Evolutionary conservation across 441 rosid genomes (phyloP).

Genomic region (Corymbia calophylla): DNA sequence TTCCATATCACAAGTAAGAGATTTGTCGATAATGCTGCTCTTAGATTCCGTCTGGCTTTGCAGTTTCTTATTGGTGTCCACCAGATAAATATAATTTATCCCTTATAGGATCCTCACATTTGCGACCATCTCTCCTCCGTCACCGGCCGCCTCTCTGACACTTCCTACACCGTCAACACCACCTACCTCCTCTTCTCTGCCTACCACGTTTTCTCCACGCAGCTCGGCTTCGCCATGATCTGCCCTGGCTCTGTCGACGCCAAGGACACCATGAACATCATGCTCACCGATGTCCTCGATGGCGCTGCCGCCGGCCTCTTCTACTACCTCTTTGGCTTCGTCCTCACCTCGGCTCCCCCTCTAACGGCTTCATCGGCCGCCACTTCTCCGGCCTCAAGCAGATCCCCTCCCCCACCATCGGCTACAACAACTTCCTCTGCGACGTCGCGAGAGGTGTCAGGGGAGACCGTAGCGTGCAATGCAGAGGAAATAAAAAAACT

Average conservation of each 20-base stretch:
- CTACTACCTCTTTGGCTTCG: constrained; percentile 81
- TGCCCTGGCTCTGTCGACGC: constrained; percentile 93
- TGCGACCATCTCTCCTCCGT: constrained; percentile 19
- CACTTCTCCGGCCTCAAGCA: constrained; percentile 56
- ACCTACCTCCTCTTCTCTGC: constrained; percentile 93
- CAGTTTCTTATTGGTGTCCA: neutral
- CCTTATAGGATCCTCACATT: too few relatives aligned
- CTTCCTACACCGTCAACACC: constrained; percentile 59
- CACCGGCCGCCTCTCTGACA: constrained; percentile 35
- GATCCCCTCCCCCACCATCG: constrained; percentile 20
- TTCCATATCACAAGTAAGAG: neutral
- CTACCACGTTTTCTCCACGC: constrained; percentile 88
- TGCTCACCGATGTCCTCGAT: constrained; percentile 87
- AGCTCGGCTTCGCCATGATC: constrained; percentile 91
- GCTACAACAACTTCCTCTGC: too few relatives aligned
- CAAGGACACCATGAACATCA: constrained; percentile 85
- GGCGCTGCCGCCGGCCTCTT: constrained; percentile 84
- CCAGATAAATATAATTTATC: neutral
- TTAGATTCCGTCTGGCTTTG: neutral
- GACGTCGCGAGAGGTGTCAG: too few relatives aligned
- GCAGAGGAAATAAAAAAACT: too few relatives aligned
- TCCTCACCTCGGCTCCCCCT: constrained; percentile 71
- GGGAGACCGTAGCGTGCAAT: too few relatives aligned
- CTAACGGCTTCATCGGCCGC: constrained; percentile 75
- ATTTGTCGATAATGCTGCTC: neutral